Evolutionary conservation across 805 yeast genomes (phyloP).

Genomic region (Spathaspora gorwiae): DNA sequence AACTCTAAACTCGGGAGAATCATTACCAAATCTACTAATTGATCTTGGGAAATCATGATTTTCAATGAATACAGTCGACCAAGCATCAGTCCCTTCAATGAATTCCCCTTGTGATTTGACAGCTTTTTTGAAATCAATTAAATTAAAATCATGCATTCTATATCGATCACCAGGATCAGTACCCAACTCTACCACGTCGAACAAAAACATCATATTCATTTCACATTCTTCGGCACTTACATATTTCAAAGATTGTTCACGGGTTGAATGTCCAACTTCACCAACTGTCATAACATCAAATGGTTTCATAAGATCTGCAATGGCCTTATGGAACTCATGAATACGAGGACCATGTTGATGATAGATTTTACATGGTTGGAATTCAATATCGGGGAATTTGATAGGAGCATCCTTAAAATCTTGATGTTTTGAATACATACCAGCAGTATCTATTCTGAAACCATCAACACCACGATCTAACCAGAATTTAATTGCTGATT

Average conservation of each 20-base stretch:
- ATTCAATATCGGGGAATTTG: conserved; percentile 33
- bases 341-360: conserved; percentile 49
- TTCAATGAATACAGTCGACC: conserved; percentile 53
- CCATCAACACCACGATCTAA: conserved; percentile 54
- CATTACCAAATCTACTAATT: conserved; percentile 49
- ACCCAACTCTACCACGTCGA: conserved; percentile 35
- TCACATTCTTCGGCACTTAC: conserved; percentile 36
- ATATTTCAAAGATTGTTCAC: conserved; percentile 40
- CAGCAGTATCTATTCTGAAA: conserved; percentile 55
- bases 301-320: conserved; percentile 39
- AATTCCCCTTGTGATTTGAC: conserved; percentile 30
- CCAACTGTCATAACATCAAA: conserved; percentile 57
- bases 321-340: conserved; percentile 54
- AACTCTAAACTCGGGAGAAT: conserved; percentile 23
- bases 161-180: conserved; percentile 31
- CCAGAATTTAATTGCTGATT: conserved; percentile 50
- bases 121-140: conserved; percentile 40
- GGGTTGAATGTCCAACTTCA: conserved; percentile 44
- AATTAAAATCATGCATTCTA: conserved; percentile 24
- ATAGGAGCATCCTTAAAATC: conserved; percentile 48
- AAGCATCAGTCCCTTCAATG: conserved; percentile 48
- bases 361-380: conserved; percentile 33
- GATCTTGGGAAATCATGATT: conserved; percentile 59
- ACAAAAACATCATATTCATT: conserved; percentile 34
- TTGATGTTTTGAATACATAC: conserved; percentile 46